Evolutionary conservation across 2,329 filamentous ascomycete genomes (phyloP), one percentile per base, ranked within the genome.

Genomic region (Exophiala sp.): DNA sequence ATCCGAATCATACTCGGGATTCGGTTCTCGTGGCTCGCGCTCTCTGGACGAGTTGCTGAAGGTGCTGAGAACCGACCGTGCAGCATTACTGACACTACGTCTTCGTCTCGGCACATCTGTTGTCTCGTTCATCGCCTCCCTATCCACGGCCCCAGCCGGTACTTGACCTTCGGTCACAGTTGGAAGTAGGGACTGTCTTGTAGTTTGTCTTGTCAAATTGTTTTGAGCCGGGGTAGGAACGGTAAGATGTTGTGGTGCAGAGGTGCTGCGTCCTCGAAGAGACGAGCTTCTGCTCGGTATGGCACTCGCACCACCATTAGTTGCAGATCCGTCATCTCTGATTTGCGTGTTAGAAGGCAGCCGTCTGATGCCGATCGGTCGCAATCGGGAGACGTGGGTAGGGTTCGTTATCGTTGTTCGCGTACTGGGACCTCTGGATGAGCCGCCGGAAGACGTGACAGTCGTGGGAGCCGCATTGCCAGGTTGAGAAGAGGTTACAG

Each of bases 1-100:
- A 59, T 81, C 78, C 9, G 78, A 70, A 21, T 82, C 79, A 63
- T 87, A 87, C 57, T 87, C 79, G 42, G 68, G 52, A 14, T 50
- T 52, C 35, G 54, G 47, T 14, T 5, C 7, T 5, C 24, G 24
- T 29, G 24, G 24, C 24, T 29, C 24, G 7, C 50, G 54, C 14
- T 61, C 57, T 14, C 46, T 35, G 10, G 54, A 55, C 18, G 52
- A 49, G 14, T 62, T 52, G 41, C 60, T 62, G 32, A 57, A 45
- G 24, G 44, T 60, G 54, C 59, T 63, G 6, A 63, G 42, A 7
- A 62, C 46, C 1, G 62, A 64, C 18, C 55, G 48, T n/a, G 60
- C 62, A 51, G 60, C 52, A 41, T 61, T 59, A 35, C 62, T 59
- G 33, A 58, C 44, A 35, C 60, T 58, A 3, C 60, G 43, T 40